These are phyloP conservation scores for Pichia sp. DNA, from an alignment of 1,139 yeast genomes.

Conservation along the genomic window DNA sequence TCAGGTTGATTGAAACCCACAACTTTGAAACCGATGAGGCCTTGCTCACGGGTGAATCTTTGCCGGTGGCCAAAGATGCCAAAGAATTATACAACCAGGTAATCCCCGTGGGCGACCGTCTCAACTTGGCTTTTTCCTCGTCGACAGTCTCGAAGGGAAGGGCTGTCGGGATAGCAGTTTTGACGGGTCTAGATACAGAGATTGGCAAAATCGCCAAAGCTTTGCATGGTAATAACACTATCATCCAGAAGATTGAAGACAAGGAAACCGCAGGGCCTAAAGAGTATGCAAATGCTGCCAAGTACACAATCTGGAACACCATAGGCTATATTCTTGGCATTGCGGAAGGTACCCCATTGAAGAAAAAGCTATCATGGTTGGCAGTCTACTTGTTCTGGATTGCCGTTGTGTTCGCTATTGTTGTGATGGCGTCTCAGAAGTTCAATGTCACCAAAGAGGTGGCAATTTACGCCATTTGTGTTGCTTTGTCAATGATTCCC, in stretches of 20 bases:
- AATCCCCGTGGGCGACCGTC: slow-evolving; percentile 70
- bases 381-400: slow-evolving; percentile 65
- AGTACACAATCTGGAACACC: slow-evolving; percentile 45
- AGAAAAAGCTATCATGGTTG: slow-evolving; percentile 60
- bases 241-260: slow-evolving; percentile 34
- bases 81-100: slow-evolving; percentile 38
- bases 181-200: slow-evolving; percentile 69
- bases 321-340: slow-evolving; percentile 71
- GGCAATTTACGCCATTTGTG: slow-evolving; percentile 79
- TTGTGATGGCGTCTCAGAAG: slow-evolving; percentile 75
- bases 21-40: slow-evolving; percentile 47
- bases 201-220: slow-evolving; percentile 75
- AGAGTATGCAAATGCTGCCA: slow-evolving; percentile 48
- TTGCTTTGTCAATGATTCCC: slow-evolving; percentile 80
- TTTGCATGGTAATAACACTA: slow-evolving; percentile 39
- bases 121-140: slow-evolving; percentile 70
- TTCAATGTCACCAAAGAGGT: slow-evolving; percentile 65
- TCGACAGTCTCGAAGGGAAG: slow-evolving; percentile 74
- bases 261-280: slow-evolving; percentile 36
- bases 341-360: slow-evolving; percentile 73
- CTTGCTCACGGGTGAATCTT: slow-evolving; percentile 72
- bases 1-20: neutral
- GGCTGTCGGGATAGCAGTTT: slow-evolving; percentile 62
- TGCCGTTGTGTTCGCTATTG: slow-evolving; percentile 72
- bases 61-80: slow-evolving; percentile 63